Evolutionary conservation across 75 land plant species (phyloP).

Genomic region (Larix kaempferi): DNA sequence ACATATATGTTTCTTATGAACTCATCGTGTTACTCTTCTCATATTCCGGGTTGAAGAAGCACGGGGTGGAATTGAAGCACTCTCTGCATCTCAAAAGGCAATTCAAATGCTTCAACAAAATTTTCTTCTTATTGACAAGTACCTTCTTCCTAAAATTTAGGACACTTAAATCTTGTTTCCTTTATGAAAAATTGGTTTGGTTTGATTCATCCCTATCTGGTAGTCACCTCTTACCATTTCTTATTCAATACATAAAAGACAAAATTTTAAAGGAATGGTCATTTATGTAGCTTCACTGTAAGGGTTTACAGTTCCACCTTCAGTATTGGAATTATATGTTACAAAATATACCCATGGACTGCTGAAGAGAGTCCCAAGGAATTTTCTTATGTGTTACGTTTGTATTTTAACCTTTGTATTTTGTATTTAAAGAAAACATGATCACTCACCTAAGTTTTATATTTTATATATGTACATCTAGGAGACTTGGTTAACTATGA

Average conservation of each 20-base stretch:
- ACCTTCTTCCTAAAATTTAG: neutral
- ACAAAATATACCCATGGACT: too few species aligned
- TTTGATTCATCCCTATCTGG: neutral
- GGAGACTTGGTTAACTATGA: too few species aligned
- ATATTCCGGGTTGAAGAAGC: slow-evolving; percentile 88
- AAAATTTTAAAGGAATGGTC: neutral
- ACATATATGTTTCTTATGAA: neutral
- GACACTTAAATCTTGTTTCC: neutral
- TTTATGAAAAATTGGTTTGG: neutral
- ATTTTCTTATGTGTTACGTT: too few species aligned
- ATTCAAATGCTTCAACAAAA: slow-evolving; percentile 74
- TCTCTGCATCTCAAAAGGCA: slow-evolving; percentile 64
- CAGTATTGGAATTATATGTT: neutral
- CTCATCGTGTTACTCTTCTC: slow-evolving; percentile 1
- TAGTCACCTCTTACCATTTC: neutral
- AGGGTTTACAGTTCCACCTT: neutral
- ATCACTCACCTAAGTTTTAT: too few species aligned
- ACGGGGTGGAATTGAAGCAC: slow-evolving; percentile 84
- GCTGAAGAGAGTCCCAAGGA: too few species aligned
- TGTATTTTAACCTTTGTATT: too few species aligned
- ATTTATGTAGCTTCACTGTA: neutral
- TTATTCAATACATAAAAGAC: neutral
- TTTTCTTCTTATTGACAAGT: slow-evolving; percentile 89
- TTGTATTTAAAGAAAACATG: too few species aligned
- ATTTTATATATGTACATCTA: too few species aligned